Conservation (phyloP, 1,284 basidiomycete species). For the Trichosporon sp. region DNA sequence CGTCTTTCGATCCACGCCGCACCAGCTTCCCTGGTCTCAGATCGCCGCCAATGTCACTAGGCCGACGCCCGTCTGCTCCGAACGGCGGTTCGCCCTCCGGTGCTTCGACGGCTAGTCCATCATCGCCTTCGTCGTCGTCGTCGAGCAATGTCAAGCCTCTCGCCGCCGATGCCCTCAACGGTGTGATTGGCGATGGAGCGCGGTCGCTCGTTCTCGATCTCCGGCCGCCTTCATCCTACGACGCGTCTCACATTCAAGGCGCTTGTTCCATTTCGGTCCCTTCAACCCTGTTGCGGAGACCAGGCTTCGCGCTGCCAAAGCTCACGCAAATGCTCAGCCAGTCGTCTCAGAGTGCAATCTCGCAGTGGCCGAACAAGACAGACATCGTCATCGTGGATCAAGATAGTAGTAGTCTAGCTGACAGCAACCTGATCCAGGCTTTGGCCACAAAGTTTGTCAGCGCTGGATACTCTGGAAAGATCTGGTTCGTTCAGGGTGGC, state of each 20-base stretch:
- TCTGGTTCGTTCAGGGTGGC: constrained; percentile 74
- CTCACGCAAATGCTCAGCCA: constrained; percentile 68
- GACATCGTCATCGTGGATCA: constrained; percentile 75
- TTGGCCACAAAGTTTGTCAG: constrained; percentile 77
- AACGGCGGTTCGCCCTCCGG: background rate
- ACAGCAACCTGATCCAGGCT: constrained; percentile 66
- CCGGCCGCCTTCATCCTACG: constrained; percentile 69
- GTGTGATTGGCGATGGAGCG: constrained; percentile 18
- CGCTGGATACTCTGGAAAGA: constrained; percentile 60
- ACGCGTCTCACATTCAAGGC: constrained; percentile 59
- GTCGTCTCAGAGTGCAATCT: constrained; percentile 52
- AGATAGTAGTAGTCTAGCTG: constrained; percentile 59
- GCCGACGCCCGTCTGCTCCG: background rate
- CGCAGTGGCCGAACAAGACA: constrained; percentile 57
- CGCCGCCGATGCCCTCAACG: constrained; percentile 13
- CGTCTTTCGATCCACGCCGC: background rate
- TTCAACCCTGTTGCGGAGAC: constrained; percentile 85
- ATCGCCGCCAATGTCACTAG: background rate
- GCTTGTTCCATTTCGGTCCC: constrained; percentile 89
- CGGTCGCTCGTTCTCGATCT: constrained; percentile 70
- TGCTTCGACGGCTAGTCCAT: background rate
- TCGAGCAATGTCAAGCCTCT: constrained; percentile 23
- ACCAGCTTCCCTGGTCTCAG: background rate
- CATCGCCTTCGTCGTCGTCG: background rate
- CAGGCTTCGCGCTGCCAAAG: constrained; percentile 68